A percentile compares a stretch with the other conserved stretches of the same genome.
Evolutionary conservation across 1,284 basidiomycete genomes (phyloP).

Genomic region (Entoloma clypeatum): DNA sequence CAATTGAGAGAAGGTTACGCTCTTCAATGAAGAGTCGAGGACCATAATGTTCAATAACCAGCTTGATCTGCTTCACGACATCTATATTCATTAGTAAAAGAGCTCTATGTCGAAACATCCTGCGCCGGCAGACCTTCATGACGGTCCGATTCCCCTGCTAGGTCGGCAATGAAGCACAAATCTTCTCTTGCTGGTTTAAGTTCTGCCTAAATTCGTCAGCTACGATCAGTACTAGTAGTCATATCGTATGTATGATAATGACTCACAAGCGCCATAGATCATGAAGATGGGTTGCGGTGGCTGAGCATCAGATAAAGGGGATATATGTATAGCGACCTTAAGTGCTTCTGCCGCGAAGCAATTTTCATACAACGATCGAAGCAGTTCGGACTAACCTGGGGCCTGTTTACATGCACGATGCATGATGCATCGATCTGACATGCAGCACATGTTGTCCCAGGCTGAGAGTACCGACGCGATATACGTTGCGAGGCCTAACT

Average conservation of each 20-base stretch:
- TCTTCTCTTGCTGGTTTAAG: slow-evolving; percentile 23
- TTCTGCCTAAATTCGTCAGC: slow-evolving; percentile 13
- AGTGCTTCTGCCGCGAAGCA: too few relatives aligned
- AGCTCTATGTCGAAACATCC: too few relatives aligned
- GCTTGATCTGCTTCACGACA: slow-evolving; percentile 55
- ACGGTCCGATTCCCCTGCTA: slow-evolving; percentile 64
- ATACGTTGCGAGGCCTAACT: too few relatives aligned
- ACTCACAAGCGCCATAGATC: slow-evolving; percentile 18
- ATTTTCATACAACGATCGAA: too few relatives aligned
- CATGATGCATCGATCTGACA: too few relatives aligned
- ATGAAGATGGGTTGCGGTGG: background rate
- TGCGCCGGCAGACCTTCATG: slow-evolving; percentile 67
- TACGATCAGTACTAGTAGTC: too few relatives aligned
- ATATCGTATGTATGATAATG: too few relatives aligned
- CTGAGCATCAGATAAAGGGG: background rate
- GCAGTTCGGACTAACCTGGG: too few relatives aligned
- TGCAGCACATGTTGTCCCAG: too few relatives aligned
- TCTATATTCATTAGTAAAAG: too few relatives aligned
- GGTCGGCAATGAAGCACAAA: slow-evolving; percentile 52
- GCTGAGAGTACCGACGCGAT: too few relatives aligned
- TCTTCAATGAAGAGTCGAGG: slow-evolving; percentile 56
- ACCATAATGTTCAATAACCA: slow-evolving; percentile 45
- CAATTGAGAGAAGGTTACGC: slow-evolving; percentile 65
- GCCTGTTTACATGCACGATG: slow-evolving; percentile 4
- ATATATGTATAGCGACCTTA: background rate